These are phyloP conservation scores for Suillus clintonianus DNA, from an alignment of 768 basidiomycete genomes.

Conservation along the genomic window DNA sequence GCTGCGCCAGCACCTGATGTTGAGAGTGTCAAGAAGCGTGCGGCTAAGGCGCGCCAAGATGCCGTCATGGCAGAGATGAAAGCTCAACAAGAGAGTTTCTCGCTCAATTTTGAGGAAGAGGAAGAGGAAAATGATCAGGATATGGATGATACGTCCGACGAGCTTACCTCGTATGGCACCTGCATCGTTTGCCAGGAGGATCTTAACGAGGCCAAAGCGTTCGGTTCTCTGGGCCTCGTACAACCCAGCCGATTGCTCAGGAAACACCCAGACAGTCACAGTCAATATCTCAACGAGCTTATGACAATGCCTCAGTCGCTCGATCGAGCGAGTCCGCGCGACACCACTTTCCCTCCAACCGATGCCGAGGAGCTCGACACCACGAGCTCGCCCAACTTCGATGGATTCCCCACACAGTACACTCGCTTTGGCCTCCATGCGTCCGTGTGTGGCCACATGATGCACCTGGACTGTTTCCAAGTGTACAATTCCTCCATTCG, in stretches of 20 bases:
- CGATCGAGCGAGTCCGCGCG: constrained; percentile 49
- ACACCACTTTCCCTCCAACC: constrained; percentile 36
- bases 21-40: constrained; percentile 75
- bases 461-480: constrained; percentile 95
- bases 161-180: constrained; percentile 71
- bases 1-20: constrained; percentile 44
- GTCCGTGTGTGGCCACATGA: constrained; percentile 93
- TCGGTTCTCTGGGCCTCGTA: constrained; percentile 84
- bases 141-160: constrained; percentile 44
- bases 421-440: constrained; percentile 85
- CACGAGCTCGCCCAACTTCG: constrained; percentile 62
- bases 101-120: constrained; percentile 75
- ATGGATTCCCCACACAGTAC: constrained; percentile 69
- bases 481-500: constrained; percentile 86
- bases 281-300: constrained; percentile 68
- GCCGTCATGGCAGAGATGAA: constrained; percentile 97
- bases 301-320: constrained; percentile 63
- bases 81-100: constrained; percentile 85
- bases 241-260: constrained; percentile 88
- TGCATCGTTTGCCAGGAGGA: constrained; percentile 99
- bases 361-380: constrained; percentile 28
- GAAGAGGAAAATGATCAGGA: constrained; percentile 66
- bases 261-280: constrained; percentile 68
- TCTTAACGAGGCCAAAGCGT: constrained; percentile 67
- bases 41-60: constrained; percentile 88